A percentile compares a stretch with the other conserved stretches of the same genome.
Conservation (phyloP, 768 basidiomycete genomes). For the Leucocoprinus birnbaumii region DNA sequence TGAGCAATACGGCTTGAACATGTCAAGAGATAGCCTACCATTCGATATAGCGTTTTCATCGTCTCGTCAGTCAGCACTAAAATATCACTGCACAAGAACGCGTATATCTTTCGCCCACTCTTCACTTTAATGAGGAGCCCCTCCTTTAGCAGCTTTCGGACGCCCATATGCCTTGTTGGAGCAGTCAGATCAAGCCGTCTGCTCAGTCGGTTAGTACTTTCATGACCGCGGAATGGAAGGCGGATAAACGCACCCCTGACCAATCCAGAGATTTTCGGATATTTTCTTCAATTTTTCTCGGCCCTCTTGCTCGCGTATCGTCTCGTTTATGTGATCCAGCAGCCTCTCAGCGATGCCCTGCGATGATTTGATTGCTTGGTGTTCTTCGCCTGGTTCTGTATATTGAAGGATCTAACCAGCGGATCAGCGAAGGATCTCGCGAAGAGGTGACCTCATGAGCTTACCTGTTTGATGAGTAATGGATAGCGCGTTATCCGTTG, state of each 20-base stretch:
- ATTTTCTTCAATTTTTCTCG: slow-evolving; percentile 70
- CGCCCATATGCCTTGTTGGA: slow-evolving; percentile 81
- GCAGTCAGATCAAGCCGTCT: slow-evolving; percentile 88
- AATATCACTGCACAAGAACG: slow-evolving; percentile 87
- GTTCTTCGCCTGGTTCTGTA: slow-evolving; percentile 68
- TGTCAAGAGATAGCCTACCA: slow-evolving; percentile 48
- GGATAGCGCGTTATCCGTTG: slow-evolving; percentile 96
- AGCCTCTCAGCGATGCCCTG: slow-evolving; percentile 69
- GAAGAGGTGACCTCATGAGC: not conserved
- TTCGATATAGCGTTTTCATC: slow-evolving; percentile 71
- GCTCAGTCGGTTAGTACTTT: not conserved
- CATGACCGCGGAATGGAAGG: not conserved
- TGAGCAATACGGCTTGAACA: not conserved
- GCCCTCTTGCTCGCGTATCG: slow-evolving; percentile 82
- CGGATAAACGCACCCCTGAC: slow-evolving; percentile 58
- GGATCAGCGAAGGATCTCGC: not conserved
- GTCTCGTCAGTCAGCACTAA: slow-evolving; percentile 78
- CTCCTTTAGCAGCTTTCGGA: slow-evolving; percentile 77
- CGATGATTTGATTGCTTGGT: slow-evolving; percentile 47
- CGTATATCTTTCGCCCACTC: slow-evolving; percentile 74
- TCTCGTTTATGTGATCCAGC: slow-evolving; percentile 82
- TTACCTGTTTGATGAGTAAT: slow-evolving; percentile 76
- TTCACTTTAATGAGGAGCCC: slow-evolving; percentile 78
- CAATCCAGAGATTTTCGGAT: slow-evolving; percentile 84
- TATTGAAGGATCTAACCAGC: slow-evolving; percentile 66